Base-by-base conservation (phyloP, 768 basidiomycete genomes). In the Harrya chromipes region DNA sequence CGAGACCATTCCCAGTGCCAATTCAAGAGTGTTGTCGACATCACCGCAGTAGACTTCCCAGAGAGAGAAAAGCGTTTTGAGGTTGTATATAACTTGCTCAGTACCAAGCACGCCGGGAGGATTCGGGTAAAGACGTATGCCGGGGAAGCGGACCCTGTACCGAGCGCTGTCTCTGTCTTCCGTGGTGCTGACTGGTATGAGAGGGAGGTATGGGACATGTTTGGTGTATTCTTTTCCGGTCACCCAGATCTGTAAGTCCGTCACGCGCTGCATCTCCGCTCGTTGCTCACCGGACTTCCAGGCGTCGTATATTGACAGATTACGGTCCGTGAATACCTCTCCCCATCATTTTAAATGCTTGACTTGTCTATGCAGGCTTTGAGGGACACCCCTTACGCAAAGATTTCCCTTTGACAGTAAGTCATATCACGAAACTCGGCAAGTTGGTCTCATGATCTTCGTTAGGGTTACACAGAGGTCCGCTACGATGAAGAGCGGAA, bases 121-220 rank as follows among this genome's bases (percentile, higher is more conserved):
- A 90, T 99, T 64, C 76, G 97, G 49, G 93, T 99, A 56, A 99
- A 99, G 79, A 97, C 97, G 0, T 97, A 94, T 65, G 91, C 93
- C 50, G 87, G 88, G 53, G 97, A 99, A 71, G 85, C 86, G 11
- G 87, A 94, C 59, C 82, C 88, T 31, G 90, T 98, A 3, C 97
- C 95, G 1, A 94, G 88, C 59, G 83, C 78, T 23, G 75, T 81
- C 4, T 78, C 81, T 12, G 52, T 97, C 21, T 99, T 88, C 75
- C 78, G 83, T 43, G 93, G 95, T 52, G 95, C 97, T 6, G 91
- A 99, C 64, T 99, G 97, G 97, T 97, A 97, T 67, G 97, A 99
- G 71, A 80, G 97, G 51, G 97, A 99, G 70, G 85, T 90, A 24
- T 99, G 95, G 94, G 97, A 99, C 73, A 79, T 99, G 70, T 99